These are phyloP conservation scores for Coniophora puteana DNA, from an alignment of 1,284 basidiomycete genomes.

Conservation along the genomic window DNA sequence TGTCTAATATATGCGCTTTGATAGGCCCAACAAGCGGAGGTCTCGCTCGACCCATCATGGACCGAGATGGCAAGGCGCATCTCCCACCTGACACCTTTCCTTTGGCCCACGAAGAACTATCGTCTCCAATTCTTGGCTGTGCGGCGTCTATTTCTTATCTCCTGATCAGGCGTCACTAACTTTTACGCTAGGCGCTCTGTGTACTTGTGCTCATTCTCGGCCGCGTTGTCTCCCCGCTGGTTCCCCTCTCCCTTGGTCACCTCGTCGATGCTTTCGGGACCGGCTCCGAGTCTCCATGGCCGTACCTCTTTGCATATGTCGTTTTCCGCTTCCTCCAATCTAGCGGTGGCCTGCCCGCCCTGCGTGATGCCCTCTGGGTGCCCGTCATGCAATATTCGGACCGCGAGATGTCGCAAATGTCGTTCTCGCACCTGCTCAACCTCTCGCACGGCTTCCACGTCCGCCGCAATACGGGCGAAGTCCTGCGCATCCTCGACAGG, in stretches of 20 bases:
- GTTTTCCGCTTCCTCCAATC: slow-evolving; percentile 65
- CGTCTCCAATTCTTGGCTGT: slow-evolving; percentile 73
- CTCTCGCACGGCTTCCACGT: slow-evolving; percentile 86
- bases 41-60: slow-evolving; percentile 65
- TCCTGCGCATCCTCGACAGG: slow-evolving; percentile 86
- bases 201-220: slow-evolving; percentile 65
- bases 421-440: slow-evolving; percentile 77
- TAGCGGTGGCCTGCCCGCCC: slow-evolving; percentile 64
- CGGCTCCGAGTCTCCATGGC: slow-evolving; percentile 50
- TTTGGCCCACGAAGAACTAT: slow-evolving; percentile 73
- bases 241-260: slow-evolving; percentile 72
- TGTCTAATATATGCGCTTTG: slow-evolving; percentile 2
- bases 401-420: slow-evolving; percentile 74
- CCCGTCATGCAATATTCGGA: slow-evolving; percentile 88
- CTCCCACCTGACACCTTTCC: slow-evolving; percentile 66
- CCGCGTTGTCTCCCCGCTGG: slow-evolving; percentile 71
- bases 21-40: slow-evolving; percentile 44
- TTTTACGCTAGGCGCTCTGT: slow-evolving; percentile 49
- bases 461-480: slow-evolving; percentile 73
- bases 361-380: slow-evolving; percentile 72
- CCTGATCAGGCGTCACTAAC: slow-evolving; percentile 10
- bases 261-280: slow-evolving; percentile 57
- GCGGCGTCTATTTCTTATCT: slow-evolving; percentile 20
- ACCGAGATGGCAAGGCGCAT: slow-evolving; percentile 56
- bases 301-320: slow-evolving; percentile 60